Base-by-base conservation (phyloP, 2,329 filamentous ascomycete species). In the Cadophora gregata region DNA sequence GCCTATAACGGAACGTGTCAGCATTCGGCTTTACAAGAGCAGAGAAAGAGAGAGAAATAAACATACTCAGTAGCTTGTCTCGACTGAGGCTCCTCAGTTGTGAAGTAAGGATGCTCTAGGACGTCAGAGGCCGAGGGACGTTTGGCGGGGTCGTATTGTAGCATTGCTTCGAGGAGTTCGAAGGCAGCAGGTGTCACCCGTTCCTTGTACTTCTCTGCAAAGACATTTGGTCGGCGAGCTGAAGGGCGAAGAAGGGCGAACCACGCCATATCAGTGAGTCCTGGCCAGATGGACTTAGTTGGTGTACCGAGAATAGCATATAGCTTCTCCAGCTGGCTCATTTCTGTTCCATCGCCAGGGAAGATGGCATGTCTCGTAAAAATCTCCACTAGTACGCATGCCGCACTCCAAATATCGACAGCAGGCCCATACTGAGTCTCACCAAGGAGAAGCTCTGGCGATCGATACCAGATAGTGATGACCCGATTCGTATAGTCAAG, bases 401-500 rank as follows among this genome's bases (percentile, higher is more conserved):
- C 96, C 1, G 96, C 96, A 75, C 93, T 97, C 96, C 96, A 99
- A 42, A 99, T 91, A 76, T 97, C 94, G 16, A 97, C 93, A 1
- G 92, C 92, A 0, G 93, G 92, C 4, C 92, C 93, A 76, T 97
- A 97, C 73, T 92, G 88, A 5, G 94, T 97, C 78, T 97, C 93
- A 7, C 94, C 94, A 0, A 97, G 85, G 0, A 97, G 82, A n/a
- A 97, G 84, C 77, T 97, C 94, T 0, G 94, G 93, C 0, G 93
- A 92, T 4, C 94, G 88, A 78, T 97, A 97, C 96, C 96, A 99
- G 71, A 99, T 97, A 1, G 96, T 99, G 77, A 99, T 97, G 73
- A 99, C 96, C 42, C 96, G 91, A 77, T 99, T 99, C 1, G 96
- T 99, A 78, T 99, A 99, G 78, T 99, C 95, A 56, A 97, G 86